Conservation (phyloP, 495 filamentous ascomycete species). For the Talaromyces ruber region DNA sequence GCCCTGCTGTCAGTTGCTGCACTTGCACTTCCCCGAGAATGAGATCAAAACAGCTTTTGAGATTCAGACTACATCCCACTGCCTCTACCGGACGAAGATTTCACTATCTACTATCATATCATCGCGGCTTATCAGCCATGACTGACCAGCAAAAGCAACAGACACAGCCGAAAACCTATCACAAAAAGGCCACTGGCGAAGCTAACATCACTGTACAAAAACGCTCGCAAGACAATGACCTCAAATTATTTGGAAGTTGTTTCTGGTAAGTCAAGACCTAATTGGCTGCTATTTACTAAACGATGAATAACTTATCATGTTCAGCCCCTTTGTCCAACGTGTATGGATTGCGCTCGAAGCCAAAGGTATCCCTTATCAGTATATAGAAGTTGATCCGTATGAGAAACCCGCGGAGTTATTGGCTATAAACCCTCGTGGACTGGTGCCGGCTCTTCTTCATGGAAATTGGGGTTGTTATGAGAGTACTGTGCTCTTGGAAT, state of each 20-base stretch:
- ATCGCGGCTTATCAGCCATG: conserved; percentile 20
- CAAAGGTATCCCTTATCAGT: conserved; percentile 79
- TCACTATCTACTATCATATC: background rate
- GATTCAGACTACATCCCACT: background rate
- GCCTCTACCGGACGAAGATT: background rate
- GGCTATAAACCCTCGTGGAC: conserved; percentile 79
- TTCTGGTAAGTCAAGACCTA: conserved; percentile 60
- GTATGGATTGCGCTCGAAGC: conserved; percentile 94
- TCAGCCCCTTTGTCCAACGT: conserved; percentile 76
- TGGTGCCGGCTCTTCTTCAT: conserved; percentile 77
- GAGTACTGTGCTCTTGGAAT: conserved; percentile 84
- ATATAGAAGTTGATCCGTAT: conserved; percentile 86
- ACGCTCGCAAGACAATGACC: conserved; percentile 58
- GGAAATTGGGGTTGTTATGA: conserved; percentile 86
- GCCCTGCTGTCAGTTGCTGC: background rate
- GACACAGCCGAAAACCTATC: conserved; percentile 60
- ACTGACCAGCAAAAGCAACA: conserved; percentile 26
- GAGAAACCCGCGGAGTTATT: conserved; percentile 69
- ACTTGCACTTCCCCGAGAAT: background rate
- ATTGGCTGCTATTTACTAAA: background rate
- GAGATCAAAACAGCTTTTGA: background rate
- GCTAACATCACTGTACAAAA: conserved; percentile 67
- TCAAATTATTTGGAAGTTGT: conserved; percentile 83
- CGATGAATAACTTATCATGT: background rate
- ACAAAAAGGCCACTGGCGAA: conserved; percentile 72